phyloP scores from a whole-genome alignment of 1,284 basidiomycete genomes.

The Tilletia walkeri region DNA sequence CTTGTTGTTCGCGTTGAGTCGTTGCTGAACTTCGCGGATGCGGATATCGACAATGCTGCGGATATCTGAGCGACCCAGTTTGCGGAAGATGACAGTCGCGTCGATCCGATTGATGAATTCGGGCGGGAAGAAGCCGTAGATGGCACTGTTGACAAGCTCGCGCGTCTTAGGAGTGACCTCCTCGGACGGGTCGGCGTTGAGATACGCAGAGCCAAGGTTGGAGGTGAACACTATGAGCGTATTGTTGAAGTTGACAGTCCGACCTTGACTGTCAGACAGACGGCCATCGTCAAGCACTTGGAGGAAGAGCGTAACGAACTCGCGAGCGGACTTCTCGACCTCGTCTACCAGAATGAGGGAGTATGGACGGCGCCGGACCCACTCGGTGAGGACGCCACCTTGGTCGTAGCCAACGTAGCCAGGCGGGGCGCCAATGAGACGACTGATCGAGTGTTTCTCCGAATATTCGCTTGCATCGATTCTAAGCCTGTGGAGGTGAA shows the following conservation, averaged over 20 bases:
- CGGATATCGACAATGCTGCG: conserved; percentile 61
- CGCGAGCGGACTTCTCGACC: conserved; percentile 73
- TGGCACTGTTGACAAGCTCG: conserved; percentile 59
- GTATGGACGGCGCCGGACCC: conserved; percentile 54
- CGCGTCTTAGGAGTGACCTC: conserved; percentile 59
- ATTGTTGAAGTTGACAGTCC: conserved; percentile 53
- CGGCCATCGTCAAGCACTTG: conserved; percentile 88
- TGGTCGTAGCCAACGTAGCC: conserved; percentile 88
- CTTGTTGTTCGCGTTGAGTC: conserved; percentile 69
- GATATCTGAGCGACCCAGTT: conserved; percentile 60
- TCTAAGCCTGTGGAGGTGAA: conserved; percentile 48
- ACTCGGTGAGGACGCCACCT: conserved; percentile 67
- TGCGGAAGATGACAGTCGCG: conserved; percentile 62
- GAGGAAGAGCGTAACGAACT: conserved; percentile 82
- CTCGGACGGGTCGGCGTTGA: conserved; percentile 60
- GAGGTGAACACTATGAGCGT: conserved; percentile 59
- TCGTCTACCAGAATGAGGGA: conserved; percentile 56
- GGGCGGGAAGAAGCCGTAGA: conserved; percentile 61
- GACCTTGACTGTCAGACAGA: conserved; percentile 64
- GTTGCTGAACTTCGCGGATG: conserved; percentile 66
- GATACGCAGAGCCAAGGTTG: conserved; percentile 62
- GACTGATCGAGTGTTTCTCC: conserved; percentile 62
- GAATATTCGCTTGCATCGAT: conserved; percentile 61
- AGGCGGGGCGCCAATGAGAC: conserved; percentile 61
- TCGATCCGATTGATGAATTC: conserved; percentile 63